A percentile compares a stretch with the other conserved stretches of the same genome.
Evolutionary conservation across 164 flowering plant species (phyloP).

Genomic region (Vitis vinifera): DNA sequence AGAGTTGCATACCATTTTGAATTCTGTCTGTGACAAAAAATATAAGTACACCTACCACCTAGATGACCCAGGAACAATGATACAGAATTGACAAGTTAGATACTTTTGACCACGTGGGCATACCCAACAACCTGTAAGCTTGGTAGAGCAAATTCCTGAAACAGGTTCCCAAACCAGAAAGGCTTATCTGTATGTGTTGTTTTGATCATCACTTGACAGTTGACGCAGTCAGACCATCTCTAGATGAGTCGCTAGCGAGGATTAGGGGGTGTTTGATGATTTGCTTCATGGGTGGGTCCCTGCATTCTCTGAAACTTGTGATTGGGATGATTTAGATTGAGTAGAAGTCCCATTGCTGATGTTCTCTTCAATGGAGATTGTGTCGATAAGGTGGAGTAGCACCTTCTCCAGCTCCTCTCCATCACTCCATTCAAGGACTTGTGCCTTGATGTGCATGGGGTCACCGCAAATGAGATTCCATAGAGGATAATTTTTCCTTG

Average conservation of each 20-base stretch:
- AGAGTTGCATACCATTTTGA: too few relatives aligned
- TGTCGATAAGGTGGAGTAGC: conserved; percentile 42
- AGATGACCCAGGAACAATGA: too few relatives aligned
- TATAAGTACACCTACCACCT: too few relatives aligned
- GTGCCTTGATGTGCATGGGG: conserved; percentile 42
- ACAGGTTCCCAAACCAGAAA: too few relatives aligned
- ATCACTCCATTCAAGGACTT: conserved; percentile 67
- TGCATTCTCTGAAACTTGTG: not conserved
- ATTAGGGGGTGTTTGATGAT: conserved; percentile 14
- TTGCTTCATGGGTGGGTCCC: conserved; percentile 4
- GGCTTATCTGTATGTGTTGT: too few relatives aligned
- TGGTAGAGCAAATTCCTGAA: too few relatives aligned
- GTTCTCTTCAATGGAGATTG: conserved; percentile 9
- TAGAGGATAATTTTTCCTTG: conserved; percentile 69
- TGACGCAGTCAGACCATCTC: not conserved
- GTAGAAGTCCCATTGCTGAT: not conserved
- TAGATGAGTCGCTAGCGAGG: conserved; percentile 1
- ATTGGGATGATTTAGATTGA: conserved; percentile 14
- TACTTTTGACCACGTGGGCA: too few relatives aligned
- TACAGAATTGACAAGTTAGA: too few relatives aligned
- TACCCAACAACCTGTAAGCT: too few relatives aligned
- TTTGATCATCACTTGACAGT: conserved; percentile 1
- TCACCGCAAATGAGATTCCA: conserved; percentile 45
- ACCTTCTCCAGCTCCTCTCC: conserved; percentile 61
- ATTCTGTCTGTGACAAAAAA: too few relatives aligned